Evolutionary conservation across 352 stramenopile genomes (phyloP).

Genomic region (Thalassiosira oceanica): DNA sequence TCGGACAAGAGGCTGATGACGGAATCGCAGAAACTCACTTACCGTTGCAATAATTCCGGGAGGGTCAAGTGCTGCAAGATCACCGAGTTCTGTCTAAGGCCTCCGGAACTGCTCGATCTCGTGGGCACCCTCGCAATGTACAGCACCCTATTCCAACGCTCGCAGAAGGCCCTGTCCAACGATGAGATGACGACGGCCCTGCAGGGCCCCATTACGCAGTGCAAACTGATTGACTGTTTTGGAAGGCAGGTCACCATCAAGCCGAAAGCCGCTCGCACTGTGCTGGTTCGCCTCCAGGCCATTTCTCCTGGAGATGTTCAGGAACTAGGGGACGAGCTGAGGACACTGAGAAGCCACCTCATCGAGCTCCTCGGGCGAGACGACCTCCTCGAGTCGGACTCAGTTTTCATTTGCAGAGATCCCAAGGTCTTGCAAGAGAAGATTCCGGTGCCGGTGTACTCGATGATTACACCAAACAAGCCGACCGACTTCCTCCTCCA

Average conservation of each 20-base stretch:
- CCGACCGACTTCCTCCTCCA: conserved; percentile 27
- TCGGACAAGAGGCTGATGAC: no score
- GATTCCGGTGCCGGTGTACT: conserved; percentile 40
- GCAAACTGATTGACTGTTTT: conserved; percentile 15
- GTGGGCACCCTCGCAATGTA: conserved; percentile 1
- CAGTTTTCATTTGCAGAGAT: no score
- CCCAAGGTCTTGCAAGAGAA: no score
- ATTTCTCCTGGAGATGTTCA: neutral
- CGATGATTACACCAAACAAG: conserved; percentile 16
- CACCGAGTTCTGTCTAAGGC: conserved; percentile 2
- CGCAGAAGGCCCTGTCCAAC: neutral
- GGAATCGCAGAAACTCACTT: no score
- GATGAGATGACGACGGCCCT: conserved; percentile 2
- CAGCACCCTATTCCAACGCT: conserved; percentile 24
- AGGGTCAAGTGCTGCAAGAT: no score
- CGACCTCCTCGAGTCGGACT: no score
- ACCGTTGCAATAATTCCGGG: no score
- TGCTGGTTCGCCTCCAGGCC: neutral
- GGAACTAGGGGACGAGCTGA: no score
- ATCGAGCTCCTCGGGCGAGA: neutral
- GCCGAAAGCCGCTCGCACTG: neutral
- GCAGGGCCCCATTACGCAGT: conserved; percentile 7
- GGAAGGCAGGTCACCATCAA: neutral
- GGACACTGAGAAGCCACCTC: neutral
- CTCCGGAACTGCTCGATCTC: neutral